Base-by-base conservation (phyloP, 805 yeast species). In the Yarrowia deformans region DNA sequence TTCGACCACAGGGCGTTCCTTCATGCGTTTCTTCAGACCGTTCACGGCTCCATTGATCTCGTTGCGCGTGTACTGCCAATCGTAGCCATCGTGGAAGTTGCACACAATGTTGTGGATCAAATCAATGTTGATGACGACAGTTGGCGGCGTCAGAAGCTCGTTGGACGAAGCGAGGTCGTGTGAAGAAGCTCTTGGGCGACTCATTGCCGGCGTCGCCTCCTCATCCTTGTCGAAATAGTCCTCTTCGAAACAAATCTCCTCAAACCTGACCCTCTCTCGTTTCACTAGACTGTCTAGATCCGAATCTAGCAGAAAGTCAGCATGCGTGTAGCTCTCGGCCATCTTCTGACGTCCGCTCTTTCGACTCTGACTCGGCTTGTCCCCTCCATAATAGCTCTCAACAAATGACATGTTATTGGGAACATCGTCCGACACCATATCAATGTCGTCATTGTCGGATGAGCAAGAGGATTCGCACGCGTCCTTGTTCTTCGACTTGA, bases 31-130 rank as follows among this genome's bases (percentile, higher is more conserved):
- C 72, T 89, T 92, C 8, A 91, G 84, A 12, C 84, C 79, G 68
- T 84, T 84, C 0, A 93, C 88, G 0, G 91, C 90, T n/a, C 83
- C 84, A 12, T 82, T 80, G 37, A 95, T 88, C 0, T 88, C 82
- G 32, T 81, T 82, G 69, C 97, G 83, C 0, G 98, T 92, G 52
- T 86, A 85, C 69, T 84, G 84, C 96, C 98, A 93, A 74, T 95
- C 98, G 75, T 88, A 95, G 0, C 99, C 99, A 79, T 95, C 99
- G 76, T 85, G 88, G 19, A 94, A 78, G 69, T 79, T 75, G 81
- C 81, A 80, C 10, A 74, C 69, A 3, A 76, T 60, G 16, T 70
- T 72, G 34, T 74, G 70, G 49, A 73, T 69, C 14, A 71, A 69
- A 42, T 73, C 71, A 8, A 73, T 76, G 64, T 69, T 68, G 56